Evolutionary conservation across 495 filamentous ascomycete genomes (phyloP).

Genomic region (Tirmania nivea): DNA sequence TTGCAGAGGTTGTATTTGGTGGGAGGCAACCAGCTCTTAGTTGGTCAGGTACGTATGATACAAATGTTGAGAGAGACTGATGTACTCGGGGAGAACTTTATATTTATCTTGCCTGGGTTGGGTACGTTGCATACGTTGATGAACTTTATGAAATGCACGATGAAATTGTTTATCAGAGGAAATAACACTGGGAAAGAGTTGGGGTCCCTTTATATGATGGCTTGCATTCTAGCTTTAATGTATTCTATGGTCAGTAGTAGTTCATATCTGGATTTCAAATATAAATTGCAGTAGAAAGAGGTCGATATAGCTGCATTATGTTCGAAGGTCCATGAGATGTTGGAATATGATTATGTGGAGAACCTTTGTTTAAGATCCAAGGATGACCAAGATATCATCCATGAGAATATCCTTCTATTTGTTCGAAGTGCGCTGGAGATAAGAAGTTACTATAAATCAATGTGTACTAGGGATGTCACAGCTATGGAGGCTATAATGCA

Average conservation of each 20-base stretch:
- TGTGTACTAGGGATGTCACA: background rate
- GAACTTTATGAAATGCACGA: background rate
- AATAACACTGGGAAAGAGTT: background rate
- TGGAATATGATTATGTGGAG: too few species aligned
- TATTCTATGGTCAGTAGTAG: background rate
- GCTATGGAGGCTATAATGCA: background rate
- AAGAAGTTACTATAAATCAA: background rate
- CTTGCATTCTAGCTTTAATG: background rate
- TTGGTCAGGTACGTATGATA: background rate
- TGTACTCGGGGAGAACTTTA: background rate
- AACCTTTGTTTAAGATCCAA: background rate
- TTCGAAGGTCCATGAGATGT: background rate
- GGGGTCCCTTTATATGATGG: background rate
- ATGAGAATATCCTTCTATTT: background rate
- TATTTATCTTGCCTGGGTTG: background rate
- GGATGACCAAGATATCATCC: background rate
- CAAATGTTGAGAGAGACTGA: background rate
- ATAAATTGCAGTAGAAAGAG: background rate
- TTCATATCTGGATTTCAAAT: background rate
- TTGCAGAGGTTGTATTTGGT: background rate
- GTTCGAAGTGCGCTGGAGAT: background rate
- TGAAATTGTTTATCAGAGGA: background rate
- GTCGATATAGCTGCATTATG: background rate
- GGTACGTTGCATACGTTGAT: background rate
- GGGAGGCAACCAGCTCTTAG: background rate